Evolutionary conservation across 1,139 yeast genomes (phyloP), one percentile per base, ranked within the genome.

Genomic region (Debaryomyces psychrophilus): DNA sequence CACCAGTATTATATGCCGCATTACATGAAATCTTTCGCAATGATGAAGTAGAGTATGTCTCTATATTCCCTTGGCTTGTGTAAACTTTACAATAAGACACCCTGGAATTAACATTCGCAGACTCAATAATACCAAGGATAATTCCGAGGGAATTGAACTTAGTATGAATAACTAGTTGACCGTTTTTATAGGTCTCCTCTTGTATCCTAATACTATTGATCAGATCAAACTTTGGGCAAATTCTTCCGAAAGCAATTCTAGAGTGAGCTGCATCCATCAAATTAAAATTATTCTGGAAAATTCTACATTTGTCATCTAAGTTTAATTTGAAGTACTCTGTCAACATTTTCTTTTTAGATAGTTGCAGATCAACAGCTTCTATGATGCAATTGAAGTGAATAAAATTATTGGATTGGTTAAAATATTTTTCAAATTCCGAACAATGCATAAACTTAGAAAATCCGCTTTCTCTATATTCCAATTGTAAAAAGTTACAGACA

Each of bases 361-460:
- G 18, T 20, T 43, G 26, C 5, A 11, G 27, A 5, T 40, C 31
- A 8, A 51, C 41, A 9, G 46, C 39, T n/a, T 47, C 41, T 37
- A 49, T 52, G 12, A 60, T 33, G 2, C 57, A 44, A 12, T 50
- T 50, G 42, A 58, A 55, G 45, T 59, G 56, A 23, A 58, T 56
- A 25, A 53, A 56, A 37, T 58, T 50, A 41, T 52, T 60, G 15
- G 43, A 44, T 8, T 34, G 28, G 33, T 50, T 52, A 33, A 57
- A 44, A 14, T 44, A 46, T 8, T 41, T 37, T 31, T 57, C 53
- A 22, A 57, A 45, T 18, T 50, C 54, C 4, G 44, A 40, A 34
- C 50, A 46, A 31, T 47, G 45, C 41, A 50, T 39, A 12, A 43
- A 43, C 17, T 53, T 53, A 1, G 43, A 17, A 22, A 34, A 36